Percentiles rank a stretch among this genome's conserved stretches.
phyloP scores from a whole-genome alignment of 2,329 filamentous ascomycete genomes.

The Salinomyces thailandicus region DNA sequence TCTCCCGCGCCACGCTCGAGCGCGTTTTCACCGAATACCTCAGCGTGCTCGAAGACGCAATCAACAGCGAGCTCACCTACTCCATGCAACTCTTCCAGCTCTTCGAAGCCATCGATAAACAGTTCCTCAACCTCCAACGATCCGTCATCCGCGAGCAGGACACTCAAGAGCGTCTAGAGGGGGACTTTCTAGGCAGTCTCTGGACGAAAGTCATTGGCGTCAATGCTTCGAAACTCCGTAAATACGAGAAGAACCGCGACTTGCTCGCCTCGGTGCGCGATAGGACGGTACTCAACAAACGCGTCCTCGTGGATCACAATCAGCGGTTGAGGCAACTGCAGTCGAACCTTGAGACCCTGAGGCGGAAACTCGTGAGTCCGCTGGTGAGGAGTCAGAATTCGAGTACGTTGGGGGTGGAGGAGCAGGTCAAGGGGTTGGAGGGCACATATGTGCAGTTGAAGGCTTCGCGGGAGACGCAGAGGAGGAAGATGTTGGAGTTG shows the following conservation, averaged over 20 bases:
- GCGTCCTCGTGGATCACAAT: conserved; percentile 76
- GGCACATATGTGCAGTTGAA: conserved; percentile 70
- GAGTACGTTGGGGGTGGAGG: conserved; percentile 64
- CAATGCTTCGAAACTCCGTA: conserved; percentile 63
- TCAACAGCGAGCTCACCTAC: conserved; percentile 72
- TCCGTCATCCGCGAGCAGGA: conserved; percentile 75
- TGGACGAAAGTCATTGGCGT: conserved; percentile 79
- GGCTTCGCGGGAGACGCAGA: conserved; percentile 61
- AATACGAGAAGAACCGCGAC: conserved; percentile 82
- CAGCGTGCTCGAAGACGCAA: conserved; percentile 76
- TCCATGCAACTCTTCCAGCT: conserved; percentile 71
- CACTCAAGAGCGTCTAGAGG: conserved; percentile 67
- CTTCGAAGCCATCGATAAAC: conserved; percentile 84
- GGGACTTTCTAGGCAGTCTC: conserved; percentile 69
- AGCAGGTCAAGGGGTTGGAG: conserved; percentile 74
- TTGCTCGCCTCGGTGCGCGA: conserved; percentile 69
- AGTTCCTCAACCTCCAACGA: conserved; percentile 80
- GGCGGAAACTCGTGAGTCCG: conserved; percentile 73
- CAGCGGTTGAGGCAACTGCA: conserved; percentile 73
- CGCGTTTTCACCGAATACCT: conserved; percentile 84
- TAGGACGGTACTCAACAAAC: conserved; percentile 79
- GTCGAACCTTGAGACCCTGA: conserved; percentile 72
- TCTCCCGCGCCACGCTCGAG: conserved; percentile 68
- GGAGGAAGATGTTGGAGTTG: conserved; percentile 26
- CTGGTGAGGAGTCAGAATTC: conserved; percentile 60